Percentiles rank a stretch among this genome's conserved stretches.
Conservation (phyloP, 139 green algal genomes). For the Micractinium sp. region DNA sequence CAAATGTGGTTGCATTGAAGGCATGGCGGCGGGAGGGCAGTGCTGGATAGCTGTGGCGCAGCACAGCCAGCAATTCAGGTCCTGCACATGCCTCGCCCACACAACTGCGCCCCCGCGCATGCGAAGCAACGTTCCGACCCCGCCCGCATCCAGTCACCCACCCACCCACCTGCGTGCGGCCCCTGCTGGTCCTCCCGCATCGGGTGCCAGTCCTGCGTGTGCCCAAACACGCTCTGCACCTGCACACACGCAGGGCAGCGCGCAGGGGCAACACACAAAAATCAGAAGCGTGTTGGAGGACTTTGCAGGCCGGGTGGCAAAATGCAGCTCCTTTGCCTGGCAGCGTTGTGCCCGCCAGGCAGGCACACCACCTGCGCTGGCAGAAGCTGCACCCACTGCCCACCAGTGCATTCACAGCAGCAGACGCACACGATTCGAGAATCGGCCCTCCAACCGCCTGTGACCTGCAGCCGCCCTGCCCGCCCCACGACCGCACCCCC, state of each 20-base stretch:
- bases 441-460: not conserved
- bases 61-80: not conserved
- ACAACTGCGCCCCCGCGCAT: not conserved
- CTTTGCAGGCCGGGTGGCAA: not conserved
- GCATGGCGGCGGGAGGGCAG: not conserved
- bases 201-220: slow-evolving; percentile 57
- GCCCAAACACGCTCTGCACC: slow-evolving; percentile 87
- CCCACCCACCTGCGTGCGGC: slow-evolving; percentile 14
- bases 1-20: too few species aligned
- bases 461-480: not conserved
- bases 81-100: too few species aligned
- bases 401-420: not conserved
- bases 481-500: not conserved
- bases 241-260: not conserved
- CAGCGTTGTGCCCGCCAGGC: not conserved
- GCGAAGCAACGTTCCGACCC: not conserved
- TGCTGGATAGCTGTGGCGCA: not conserved
- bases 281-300: not conserved
- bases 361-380: too few species aligned
- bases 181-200: slow-evolving; percentile 19
- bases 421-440: not conserved
- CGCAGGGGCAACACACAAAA: not conserved
- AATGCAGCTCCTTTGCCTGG: not conserved
- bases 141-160: not conserved
- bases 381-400: too few species aligned